Evolutionary conservation across 1,139 yeast genomes (phyloP).

Genomic region (Spathaspora sp.): DNA sequence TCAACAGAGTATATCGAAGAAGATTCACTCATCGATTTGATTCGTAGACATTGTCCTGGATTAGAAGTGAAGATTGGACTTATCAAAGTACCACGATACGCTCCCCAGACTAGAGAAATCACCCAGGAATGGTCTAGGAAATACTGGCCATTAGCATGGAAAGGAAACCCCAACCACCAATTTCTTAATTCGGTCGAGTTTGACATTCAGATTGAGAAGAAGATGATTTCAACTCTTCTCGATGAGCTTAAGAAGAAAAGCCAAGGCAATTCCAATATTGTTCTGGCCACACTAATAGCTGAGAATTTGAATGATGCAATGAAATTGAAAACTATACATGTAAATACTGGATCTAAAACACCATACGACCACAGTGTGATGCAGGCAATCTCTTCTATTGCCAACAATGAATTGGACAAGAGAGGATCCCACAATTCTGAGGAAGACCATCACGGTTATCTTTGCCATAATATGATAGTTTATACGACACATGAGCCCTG

Average conservation of each 20-base stretch:
- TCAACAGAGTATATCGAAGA: constrained; percentile 18
- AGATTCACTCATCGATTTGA: constrained; percentile 16
- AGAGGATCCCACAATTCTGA: constrained; percentile 20
- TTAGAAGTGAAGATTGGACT: constrained; percentile 11
- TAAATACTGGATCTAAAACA: constrained; percentile 24
- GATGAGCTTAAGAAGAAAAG: constrained; percentile 9
- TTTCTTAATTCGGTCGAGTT: constrained; percentile 53
- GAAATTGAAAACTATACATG: constrained; percentile 20
- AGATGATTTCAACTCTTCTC: constrained; percentile 33
- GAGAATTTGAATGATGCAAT: constrained; percentile 12
- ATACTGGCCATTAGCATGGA: constrained; percentile 92
- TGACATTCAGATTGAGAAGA: constrained; percentile 44
- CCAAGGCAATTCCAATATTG: constrained; percentile 9
- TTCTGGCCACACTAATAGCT: constrained; percentile 25
- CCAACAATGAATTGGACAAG: constrained; percentile 44
- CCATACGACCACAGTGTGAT: constrained; percentile 75
- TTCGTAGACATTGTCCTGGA: background rate
- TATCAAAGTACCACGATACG: constrained; percentile 32
- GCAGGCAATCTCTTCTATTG: constrained; percentile 64
- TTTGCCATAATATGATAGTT: constrained; percentile 75
- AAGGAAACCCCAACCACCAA: constrained; percentile 86
- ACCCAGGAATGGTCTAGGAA: constrained; percentile 60
- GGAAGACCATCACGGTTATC: constrained; percentile 40
- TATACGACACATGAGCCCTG: constrained; percentile 96
- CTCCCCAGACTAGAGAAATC: constrained; percentile 59